Evolutionary conservation across 192 early-diverging fungal species (phyloP).

Genomic region (Backusella tuberculispora): DNA sequence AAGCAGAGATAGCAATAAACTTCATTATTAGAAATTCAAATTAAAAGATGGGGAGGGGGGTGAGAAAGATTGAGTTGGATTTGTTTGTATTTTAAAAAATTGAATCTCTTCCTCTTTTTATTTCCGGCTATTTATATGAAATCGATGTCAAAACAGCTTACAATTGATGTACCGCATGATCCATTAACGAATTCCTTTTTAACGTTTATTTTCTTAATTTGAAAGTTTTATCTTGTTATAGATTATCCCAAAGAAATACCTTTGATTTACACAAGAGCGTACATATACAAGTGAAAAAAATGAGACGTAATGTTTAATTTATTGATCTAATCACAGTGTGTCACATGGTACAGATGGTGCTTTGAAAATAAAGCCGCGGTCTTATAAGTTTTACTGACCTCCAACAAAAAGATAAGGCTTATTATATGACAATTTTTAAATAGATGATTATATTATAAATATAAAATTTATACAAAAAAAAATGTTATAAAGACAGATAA

Average conservation of each 20-base stretch:
- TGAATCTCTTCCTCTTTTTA: too few species aligned
- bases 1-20: slow-evolving; percentile 9
- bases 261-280: neutral
- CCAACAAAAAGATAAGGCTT: neutral
- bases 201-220: neutral
- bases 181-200: neutral
- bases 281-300: neutral
- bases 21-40: neutral
- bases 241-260: too few species aligned
- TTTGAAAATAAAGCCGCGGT: neutral
- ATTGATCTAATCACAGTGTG: slow-evolving; percentile 7
- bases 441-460: too few species aligned
- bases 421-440: neutral
- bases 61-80: neutral
- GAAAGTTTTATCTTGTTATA: too few species aligned
- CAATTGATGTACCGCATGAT: too few species aligned
- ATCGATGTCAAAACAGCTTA: too few species aligned
- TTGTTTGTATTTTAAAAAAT: too few species aligned
- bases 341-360: neutral
- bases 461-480: too few species aligned
- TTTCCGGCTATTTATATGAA: neutral
- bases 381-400: neutral
- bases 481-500: too few species aligned
- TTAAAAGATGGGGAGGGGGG: slow-evolving; percentile 2
- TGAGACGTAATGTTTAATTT: neutral